Percentiles rank a stretch among this genome's conserved stretches.
phyloP scores from a whole-genome alignment of 1,284 basidiomycete genomes.

The Pseudozyma hubeiensis region DNA sequence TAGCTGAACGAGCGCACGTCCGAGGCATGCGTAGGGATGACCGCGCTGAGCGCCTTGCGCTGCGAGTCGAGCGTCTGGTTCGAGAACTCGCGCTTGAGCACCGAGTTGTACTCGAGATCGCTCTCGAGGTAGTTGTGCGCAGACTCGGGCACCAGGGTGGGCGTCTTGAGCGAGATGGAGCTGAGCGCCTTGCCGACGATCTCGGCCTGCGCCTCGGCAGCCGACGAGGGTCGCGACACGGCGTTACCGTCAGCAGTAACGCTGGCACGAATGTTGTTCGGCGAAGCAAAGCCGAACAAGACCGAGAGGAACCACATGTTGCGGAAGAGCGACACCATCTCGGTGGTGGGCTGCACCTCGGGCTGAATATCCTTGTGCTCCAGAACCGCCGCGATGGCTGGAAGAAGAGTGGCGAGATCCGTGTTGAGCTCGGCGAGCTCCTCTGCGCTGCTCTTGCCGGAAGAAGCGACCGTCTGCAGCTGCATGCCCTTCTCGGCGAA shows the following conservation, averaged over 20 bases:
- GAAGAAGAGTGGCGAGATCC: slow-evolving; percentile 73
- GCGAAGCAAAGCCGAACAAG: slow-evolving; percentile 77
- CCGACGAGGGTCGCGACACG: slow-evolving; percentile 61
- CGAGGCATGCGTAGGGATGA: slow-evolving; percentile 78
- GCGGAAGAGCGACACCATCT: slow-evolving; percentile 84
- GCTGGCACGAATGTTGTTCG: slow-evolving; percentile 26
- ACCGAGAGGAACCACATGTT: slow-evolving; percentile 94
- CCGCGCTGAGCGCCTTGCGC: slow-evolving; percentile 62
- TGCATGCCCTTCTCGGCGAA: slow-evolving; percentile 92
- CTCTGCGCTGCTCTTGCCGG: slow-evolving; percentile 62
- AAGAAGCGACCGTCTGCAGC: slow-evolving; percentile 82
- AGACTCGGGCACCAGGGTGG: slow-evolving; percentile 83
- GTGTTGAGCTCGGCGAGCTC: slow-evolving; percentile 60
- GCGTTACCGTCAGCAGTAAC: slow-evolving; percentile 19
- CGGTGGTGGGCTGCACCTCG: slow-evolving; percentile 74
- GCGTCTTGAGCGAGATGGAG: slow-evolving; percentile 88
- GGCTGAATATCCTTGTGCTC: slow-evolving; percentile 80
- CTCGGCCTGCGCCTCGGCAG: slow-evolving; percentile 79
- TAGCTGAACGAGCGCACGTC: slow-evolving; percentile 83
- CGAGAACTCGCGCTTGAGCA: slow-evolving; percentile 74
- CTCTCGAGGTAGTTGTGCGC: slow-evolving; percentile 86
- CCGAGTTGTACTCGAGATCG: slow-evolving; percentile 92
- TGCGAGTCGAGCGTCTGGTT: slow-evolving; percentile 57
- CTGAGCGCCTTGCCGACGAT: slow-evolving; percentile 74
- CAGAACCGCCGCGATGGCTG: slow-evolving; percentile 91